Conservation (phyloP, 2,329 filamentous ascomycete species). For the Zymoseptoria ardabiliae region DNA sequence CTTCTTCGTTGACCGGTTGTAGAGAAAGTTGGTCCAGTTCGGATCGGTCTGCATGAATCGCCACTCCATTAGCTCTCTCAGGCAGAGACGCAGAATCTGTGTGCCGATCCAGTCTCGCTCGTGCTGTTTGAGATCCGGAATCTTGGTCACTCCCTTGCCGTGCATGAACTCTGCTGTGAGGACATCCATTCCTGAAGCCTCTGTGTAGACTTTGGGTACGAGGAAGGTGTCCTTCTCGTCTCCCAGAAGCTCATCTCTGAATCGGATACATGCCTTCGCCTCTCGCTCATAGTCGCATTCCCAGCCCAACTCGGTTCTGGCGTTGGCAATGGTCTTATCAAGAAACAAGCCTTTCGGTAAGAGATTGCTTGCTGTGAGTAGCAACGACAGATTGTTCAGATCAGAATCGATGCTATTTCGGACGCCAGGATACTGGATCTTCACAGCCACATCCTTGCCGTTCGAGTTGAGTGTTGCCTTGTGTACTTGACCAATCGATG, state of each 20-base stretch:
- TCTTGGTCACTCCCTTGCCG: slow-evolving; percentile 77
- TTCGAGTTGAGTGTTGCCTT: slow-evolving; percentile 70
- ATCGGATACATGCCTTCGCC: slow-evolving; percentile 70
- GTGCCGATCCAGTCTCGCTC: slow-evolving; percentile 96
- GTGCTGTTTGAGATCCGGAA: slow-evolving; percentile 62
- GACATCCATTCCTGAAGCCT: slow-evolving; percentile 78
- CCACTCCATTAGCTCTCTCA: slow-evolving; percentile 91
- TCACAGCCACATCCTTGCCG: slow-evolving; percentile 76
- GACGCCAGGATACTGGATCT: slow-evolving; percentile 95
- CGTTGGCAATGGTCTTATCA: slow-evolving; percentile 95
- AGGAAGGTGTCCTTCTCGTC: slow-evolving; percentile 67
- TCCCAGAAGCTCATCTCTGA: slow-evolving; percentile 62
- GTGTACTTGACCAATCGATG: slow-evolving; percentile 95
- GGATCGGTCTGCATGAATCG: slow-evolving; percentile 98
- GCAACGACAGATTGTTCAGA: slow-evolving; percentile 82
- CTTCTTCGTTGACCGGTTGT: slow-evolving; percentile 59
- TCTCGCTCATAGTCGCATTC: slow-evolving; percentile 94
- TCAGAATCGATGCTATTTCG: slow-evolving; percentile 95
- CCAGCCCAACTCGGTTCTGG: slow-evolving; percentile 84
- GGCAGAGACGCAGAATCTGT: slow-evolving; percentile 81
- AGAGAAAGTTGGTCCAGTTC: slow-evolving; percentile 99
- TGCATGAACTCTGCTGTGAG: slow-evolving; percentile 90
- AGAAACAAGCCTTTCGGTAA: slow-evolving; percentile 88
- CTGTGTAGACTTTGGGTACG: slow-evolving; percentile 68
- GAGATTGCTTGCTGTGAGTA: slow-evolving; percentile 82